Evolutionary conservation across 768 basidiomycete species (phyloP), one percentile per base, ranked within the genome.

Genomic region (Udeniomyces megalosporus): DNA sequence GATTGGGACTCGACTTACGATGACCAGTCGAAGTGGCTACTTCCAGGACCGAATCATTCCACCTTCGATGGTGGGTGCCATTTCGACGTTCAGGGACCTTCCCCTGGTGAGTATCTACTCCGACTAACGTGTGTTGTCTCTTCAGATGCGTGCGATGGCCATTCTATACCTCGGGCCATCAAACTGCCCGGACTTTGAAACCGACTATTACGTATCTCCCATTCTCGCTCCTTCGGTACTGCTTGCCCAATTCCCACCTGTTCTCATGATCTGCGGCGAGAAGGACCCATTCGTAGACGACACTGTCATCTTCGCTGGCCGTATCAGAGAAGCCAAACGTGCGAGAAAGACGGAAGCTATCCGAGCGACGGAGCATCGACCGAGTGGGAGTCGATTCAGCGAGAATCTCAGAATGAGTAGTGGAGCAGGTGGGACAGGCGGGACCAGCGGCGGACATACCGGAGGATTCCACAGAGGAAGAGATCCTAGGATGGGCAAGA

Each of bases 131-230:
- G n/a, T n/a, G n/a, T 34, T 28, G 17, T 24, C n/a, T 38, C 61
- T 48, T n/a, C 68, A 97, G 93, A 96, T 96, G 89, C 87, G 95
- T 38, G 92, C 93, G 0, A 99, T 99, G 95, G 93, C 93, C 3
- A 92, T 95, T 70, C 76, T 93, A 66, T 95, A 95, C 75, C 85
- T 99, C 63, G 93, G 93, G 1, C 93, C 95, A 0, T 82, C 87
- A 69, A 84, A 84, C 56, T 86, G 89, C 71, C 95, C 95, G 7
- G 91, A 97, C 73, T 92, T 99, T 72, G 81, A 82, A 60, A 85
- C 85, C 20, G 92, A 99, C 77, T 97, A 96, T 74, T 84, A 88
- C 75, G 83, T 99, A 67, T 96, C 93, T 20, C 95, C 95, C 1
- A 86, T 99, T 69, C 80, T 97, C 54, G 82, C 92, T 7, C 93